Evolutionary conservation across 2,329 filamentous ascomycete genomes (phyloP).

Genomic region (Cercospora canescens): DNA sequence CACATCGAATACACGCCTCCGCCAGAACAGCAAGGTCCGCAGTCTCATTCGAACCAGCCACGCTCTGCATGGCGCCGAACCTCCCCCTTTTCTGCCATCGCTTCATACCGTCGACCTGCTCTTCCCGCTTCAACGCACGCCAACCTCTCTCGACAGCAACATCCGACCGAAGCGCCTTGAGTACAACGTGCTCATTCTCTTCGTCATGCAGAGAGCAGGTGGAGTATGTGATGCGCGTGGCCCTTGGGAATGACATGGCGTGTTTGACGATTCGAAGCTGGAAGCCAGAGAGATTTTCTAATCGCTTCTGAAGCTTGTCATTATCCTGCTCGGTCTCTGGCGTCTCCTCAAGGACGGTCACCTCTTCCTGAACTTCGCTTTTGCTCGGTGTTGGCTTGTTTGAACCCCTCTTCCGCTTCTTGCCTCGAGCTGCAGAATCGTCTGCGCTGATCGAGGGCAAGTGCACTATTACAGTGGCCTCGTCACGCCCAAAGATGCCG

Average conservation of each 20-base stretch:
- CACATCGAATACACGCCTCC: constrained; percentile 78
- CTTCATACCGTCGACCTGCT: constrained; percentile 75
- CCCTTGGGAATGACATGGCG: constrained; percentile 77
- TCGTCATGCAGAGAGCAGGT: constrained; percentile 86
- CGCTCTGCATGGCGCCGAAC: constrained; percentile 39
- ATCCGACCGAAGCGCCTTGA: constrained; percentile 67
- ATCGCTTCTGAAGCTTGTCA: constrained; percentile 59
- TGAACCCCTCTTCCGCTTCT: constrained; percentile 35
- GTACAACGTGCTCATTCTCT: constrained; percentile 87
- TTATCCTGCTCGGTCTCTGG: constrained; percentile 47
- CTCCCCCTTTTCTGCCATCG: constrained; percentile 67
- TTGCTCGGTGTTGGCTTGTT: constrained; percentile 9
- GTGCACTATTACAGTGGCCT: constrained; percentile 64
- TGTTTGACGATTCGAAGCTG: constrained; percentile 81
- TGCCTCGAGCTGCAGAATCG: constrained; percentile 21
- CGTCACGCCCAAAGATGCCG: constrained; percentile 87
- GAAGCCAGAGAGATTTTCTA: constrained; percentile 75
- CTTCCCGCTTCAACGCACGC: constrained; percentile 68
- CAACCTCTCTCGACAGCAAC: constrained; percentile 70
- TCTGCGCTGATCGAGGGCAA: constrained; percentile 48
- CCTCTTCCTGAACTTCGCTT: constrained; percentile 15
- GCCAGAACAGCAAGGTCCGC: constrained; percentile 46
- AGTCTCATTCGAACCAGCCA: background rate
- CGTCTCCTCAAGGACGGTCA: constrained; percentile 23
- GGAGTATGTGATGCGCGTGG: constrained; percentile 80